phyloP scores from a whole-genome alignment of 768 basidiomycete species.

The Boletellus sp. region DNA sequence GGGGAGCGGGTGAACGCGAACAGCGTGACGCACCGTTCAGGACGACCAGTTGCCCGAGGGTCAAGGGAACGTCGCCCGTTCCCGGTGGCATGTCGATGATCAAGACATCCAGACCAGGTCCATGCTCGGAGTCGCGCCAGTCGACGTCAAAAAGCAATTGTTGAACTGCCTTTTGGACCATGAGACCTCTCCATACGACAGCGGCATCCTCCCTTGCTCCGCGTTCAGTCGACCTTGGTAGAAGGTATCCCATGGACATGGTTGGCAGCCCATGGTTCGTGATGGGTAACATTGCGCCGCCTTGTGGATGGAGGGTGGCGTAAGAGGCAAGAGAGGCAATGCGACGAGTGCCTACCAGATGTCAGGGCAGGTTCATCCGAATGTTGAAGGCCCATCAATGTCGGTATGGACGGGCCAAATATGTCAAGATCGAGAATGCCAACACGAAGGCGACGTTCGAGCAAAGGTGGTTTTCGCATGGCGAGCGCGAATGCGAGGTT shows the following conservation, averaged over 20 bases:
- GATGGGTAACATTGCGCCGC: slow-evolving; percentile 75
- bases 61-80: slow-evolving; percentile 93
- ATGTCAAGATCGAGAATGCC: slow-evolving; percentile 94
- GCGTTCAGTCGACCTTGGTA: slow-evolving; percentile 52
- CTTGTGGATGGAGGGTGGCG: slow-evolving; percentile 34
- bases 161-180: slow-evolving; percentile 98
- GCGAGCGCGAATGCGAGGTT: slow-evolving; percentile 80
- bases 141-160: slow-evolving; percentile 96
- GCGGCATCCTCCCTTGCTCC: slow-evolving; percentile 65
- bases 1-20: background rate
- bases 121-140: slow-evolving; percentile 50
- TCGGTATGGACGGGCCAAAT: slow-evolving; percentile 92
- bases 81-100: slow-evolving; percentile 97
- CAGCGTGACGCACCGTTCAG: slow-evolving; percentile 67
- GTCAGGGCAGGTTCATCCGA: slow-evolving; percentile 78
- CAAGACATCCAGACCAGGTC: slow-evolving; percentile 69
- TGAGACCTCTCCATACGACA: slow-evolving; percentile 93
- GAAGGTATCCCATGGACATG: slow-evolving; percentile 97
- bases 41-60: slow-evolving; percentile 79
- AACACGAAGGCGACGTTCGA: slow-evolving; percentile 51
- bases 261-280: slow-evolving; percentile 85
- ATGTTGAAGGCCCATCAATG: slow-evolving; percentile 83
- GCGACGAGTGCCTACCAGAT: slow-evolving; percentile 42
- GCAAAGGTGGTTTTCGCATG: slow-evolving; percentile 34
- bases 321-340: background rate